Evolutionary conservation across 108 stramenopile genomes (phyloP), one percentile per base, ranked within the genome.

Genomic region (Conticribra guillardii): DNA sequence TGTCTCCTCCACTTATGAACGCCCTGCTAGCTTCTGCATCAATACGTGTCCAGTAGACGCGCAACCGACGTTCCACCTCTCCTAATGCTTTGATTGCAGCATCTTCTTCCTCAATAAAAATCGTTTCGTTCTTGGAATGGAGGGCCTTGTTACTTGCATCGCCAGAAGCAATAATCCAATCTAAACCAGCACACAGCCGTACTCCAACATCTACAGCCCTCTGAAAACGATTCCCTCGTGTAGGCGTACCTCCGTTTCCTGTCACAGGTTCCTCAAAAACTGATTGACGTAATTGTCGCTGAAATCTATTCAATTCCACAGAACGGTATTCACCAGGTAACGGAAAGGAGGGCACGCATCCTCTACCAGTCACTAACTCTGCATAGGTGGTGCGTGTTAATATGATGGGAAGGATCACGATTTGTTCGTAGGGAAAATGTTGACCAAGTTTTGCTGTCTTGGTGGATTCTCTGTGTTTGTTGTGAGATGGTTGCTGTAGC

Each of bases 161-260:
- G 34, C 1, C 3, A 62, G 30, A 47, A 15, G 41, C 28, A 15
- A 79, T 14, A 23, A 84, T 66, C 54, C 71, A 71, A 23, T 91
- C 85, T 23, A 91, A 54, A 24, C 90, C 88, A 51, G 73, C 79
- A 24, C 80, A 71, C 11, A 89, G 32, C 23, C 90, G 74, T 24
- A 91, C 67, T 23, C 90, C 90, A 19, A 89, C 51, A 47, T 80
- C 73, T 32, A 91, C 69, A 17, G 87, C 90, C 67, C 85, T 80
- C 26, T 72, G 19, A 62, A 64, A 69, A 26, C 58, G 66, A 50
- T 68, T 76, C 70, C 24, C 31, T 22, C 33, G 16, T 31, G 23
- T 44, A 32, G 49, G n/a, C 34, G 31, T n/a, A 28, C 69, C 16
- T 31, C 53, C 28, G 45, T 41, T 30, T 60, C 45, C 19, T 55